These are phyloP conservation scores for Psophocarpus tetragonolobus DNA, from an alignment of 306 rosid genomes.

Conservation along the genomic window DNA sequence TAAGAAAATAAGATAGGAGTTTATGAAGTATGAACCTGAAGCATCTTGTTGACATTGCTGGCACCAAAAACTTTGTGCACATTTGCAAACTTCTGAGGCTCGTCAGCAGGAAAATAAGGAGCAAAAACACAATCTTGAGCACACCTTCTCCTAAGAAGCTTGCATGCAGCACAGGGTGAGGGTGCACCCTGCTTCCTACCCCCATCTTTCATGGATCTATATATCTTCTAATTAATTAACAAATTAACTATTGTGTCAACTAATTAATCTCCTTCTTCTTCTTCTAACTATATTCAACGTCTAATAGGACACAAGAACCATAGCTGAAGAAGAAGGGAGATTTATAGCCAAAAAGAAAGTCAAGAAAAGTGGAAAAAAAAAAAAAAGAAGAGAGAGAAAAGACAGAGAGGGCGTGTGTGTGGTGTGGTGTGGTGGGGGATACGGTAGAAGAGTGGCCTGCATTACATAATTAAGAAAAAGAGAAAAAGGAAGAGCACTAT, in stretches of 20 bases:
- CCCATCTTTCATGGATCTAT: constrained; percentile 43
- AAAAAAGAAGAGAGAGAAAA: neutral
- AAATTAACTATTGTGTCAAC: no score
- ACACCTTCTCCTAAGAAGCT: constrained; percentile 71
- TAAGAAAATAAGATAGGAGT: no score
- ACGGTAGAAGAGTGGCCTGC: constrained; percentile 7
- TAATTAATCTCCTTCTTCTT: no score
- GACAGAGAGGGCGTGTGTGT: constrained; percentile 4
- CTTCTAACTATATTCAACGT: neutral
- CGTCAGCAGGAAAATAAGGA: constrained; percentile 79
- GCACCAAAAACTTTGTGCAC: constrained; percentile 91
- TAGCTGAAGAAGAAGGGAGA: neutral
- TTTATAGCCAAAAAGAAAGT: neutral
- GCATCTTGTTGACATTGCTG: constrained; percentile 89
- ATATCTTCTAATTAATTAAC: neutral
- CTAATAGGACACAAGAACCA: neutral
- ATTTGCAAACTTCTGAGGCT: constrained; percentile 78
- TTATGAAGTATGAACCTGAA: constrained; percentile 57
- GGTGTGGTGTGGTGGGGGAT: neutral
- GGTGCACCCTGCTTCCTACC: constrained; percentile 61
- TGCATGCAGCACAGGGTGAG: constrained; percentile 92
- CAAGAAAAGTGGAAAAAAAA: neutral
- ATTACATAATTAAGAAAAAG: neutral
- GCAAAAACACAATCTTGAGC: constrained; percentile 80
- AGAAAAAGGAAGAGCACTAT: neutral